phyloP scores from a whole-genome alignment of 768 basidiomycete genomes.

The Hypholoma sublateritium region DNA sequence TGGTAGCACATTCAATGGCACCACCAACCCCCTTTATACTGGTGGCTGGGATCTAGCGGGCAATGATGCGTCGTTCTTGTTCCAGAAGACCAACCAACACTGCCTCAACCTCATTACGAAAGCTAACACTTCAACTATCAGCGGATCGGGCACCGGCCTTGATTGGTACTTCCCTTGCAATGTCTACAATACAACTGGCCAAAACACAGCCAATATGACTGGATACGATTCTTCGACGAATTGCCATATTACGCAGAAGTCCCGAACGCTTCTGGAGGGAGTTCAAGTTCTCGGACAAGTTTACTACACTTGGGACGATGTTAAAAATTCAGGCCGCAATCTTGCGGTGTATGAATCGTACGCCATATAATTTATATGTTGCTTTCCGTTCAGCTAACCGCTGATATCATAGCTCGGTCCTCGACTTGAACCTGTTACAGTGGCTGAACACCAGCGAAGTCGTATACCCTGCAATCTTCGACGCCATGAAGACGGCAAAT shows the following conservation, averaged over 20 bases:
- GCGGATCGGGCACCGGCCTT: slow-evolving; percentile 54
- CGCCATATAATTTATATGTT: slow-evolving; percentile 30
- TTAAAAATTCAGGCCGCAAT: slow-evolving; percentile 67
- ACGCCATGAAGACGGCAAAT: slow-evolving; percentile 67
- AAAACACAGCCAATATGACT: slow-evolving; percentile 60
- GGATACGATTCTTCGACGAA: slow-evolving; percentile 61
- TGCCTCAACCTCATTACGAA: slow-evolving; percentile 79
- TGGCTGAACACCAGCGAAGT: slow-evolving; percentile 85
- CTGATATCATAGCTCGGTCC: slow-evolving; percentile 59
- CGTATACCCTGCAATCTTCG: slow-evolving; percentile 80
- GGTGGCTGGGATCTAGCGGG: slow-evolving; percentile 78
- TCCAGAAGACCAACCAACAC: slow-evolving; percentile 87
- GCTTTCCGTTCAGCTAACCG: neutral
- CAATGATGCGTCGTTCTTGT: slow-evolving; percentile 91
- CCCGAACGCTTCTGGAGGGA: slow-evolving; percentile 51
- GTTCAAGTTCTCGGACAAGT: slow-evolving; percentile 75
- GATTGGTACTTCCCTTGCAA: slow-evolving; percentile 99
- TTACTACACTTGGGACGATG: slow-evolving; percentile 91
- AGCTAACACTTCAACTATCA: slow-evolving; percentile 69
- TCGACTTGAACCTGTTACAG: slow-evolving; percentile 82
- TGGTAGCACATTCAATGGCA: slow-evolving; percentile 68
- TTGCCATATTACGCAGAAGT: slow-evolving; percentile 67
- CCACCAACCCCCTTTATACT: slow-evolving; percentile 79
- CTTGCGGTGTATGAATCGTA: slow-evolving; percentile 94
- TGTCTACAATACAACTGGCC: slow-evolving; percentile 73